phyloP scores from a whole-genome alignment of 2,329 filamentous ascomycete genomes.

The Sphaerostilbella broomeana region DNA sequence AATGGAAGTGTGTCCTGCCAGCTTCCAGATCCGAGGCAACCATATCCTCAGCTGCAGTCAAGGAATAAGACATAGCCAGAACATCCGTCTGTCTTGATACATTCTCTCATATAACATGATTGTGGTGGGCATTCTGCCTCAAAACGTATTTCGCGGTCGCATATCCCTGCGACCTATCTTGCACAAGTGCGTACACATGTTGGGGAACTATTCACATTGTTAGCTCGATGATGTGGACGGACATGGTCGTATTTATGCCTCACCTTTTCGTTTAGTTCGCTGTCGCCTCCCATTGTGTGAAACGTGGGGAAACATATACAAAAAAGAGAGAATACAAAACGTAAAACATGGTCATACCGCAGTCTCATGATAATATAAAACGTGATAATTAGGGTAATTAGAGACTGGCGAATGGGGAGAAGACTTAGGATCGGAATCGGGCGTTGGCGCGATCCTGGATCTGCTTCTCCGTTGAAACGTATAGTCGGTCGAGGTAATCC shows the following conservation, averaged over 20 bases:
- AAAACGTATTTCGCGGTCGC: not conserved
- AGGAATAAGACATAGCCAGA: not conserved
- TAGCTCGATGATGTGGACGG: no score
- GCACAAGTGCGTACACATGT: no score
- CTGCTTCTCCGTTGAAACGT: conserved; percentile 72
- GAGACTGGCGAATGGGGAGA: conserved; percentile 8
- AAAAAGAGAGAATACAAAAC: conserved; percentile 5
- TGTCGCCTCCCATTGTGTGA: no score
- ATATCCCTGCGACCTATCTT: no score
- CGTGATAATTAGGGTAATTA: conserved; percentile 17
- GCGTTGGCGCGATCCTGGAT: conserved; percentile 59
- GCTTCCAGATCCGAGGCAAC: conserved; percentile 9
- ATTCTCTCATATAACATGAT: not conserved
- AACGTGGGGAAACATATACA: conserved; percentile 1
- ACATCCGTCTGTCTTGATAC: no score
- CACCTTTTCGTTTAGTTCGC: no score
- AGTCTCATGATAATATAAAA: conserved; percentile 16
- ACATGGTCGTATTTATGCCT: no score
- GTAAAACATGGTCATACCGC: conserved; percentile 10
- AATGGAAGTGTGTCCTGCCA: conserved; percentile 10
- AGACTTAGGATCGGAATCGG: conserved; percentile 27
- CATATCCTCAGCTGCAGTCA: not conserved
- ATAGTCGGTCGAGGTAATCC: conserved; percentile 74
- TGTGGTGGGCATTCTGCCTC: not conserved
- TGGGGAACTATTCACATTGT: no score